A percentile compares a stretch with the other conserved stretches of the same genome.
Conservation (phyloP, 2,329 filamentous ascomycete genomes). For the Didymella segeticola region DNA sequence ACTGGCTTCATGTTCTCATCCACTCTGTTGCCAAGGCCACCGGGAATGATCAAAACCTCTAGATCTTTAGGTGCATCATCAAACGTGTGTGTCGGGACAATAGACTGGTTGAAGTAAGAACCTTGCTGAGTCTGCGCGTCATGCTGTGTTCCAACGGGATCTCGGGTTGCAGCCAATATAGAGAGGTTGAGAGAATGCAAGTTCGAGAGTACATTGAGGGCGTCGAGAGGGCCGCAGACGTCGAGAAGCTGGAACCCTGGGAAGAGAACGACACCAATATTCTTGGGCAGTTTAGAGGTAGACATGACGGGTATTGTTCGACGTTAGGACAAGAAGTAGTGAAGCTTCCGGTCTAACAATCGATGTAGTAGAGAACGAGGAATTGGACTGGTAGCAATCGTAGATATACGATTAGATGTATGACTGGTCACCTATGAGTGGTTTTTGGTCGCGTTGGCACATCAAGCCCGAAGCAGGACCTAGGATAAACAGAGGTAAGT, state of each 20-base stretch:
- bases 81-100: constrained; percentile 64
- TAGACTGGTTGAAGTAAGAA: constrained; percentile 44
- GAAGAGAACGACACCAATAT: constrained; percentile 46
- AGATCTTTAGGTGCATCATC: constrained; percentile 56
- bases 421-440: constrained; percentile 1
- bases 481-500: neutral
- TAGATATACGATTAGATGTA: neutral
- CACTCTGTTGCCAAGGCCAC: constrained; percentile 60
- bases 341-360: neutral
- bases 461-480: no score
- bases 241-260: constrained; percentile 49
- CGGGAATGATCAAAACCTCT: constrained; percentile 71
- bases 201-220: constrained; percentile 50
- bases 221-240: constrained; percentile 55
- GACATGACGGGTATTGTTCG: constrained; percentile 3
- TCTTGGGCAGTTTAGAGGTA: constrained; percentile 27
- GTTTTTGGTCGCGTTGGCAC: no score
- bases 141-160: constrained; percentile 43
- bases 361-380: neutral
- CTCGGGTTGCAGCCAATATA: constrained; percentile 43
- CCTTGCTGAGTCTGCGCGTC: constrained; percentile 13
- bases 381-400: neutral
- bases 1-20: constrained; percentile 43
- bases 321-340: neutral
- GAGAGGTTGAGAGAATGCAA: constrained; percentile 36